phyloP scores from a whole-genome alignment of 2,329 filamentous ascomycete species.

The Pseudomassariella vexata region DNA sequence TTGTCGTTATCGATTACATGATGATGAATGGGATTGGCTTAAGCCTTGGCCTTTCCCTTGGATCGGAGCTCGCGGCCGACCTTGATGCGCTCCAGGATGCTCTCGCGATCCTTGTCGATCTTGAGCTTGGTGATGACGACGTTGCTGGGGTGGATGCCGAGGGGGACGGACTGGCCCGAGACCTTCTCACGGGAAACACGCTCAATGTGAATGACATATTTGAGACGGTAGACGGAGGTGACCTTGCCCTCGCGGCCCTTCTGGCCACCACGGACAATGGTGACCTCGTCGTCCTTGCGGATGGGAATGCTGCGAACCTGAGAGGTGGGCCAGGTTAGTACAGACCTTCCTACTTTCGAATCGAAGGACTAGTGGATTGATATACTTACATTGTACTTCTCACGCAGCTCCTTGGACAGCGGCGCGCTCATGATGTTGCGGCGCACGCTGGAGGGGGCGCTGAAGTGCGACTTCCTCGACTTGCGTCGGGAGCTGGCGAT shows the following conservation, averaged over 20 bases:
- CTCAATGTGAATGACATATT: constrained; percentile 97
- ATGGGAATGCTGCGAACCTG: constrained; percentile 93
- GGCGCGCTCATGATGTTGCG: constrained; percentile 96
- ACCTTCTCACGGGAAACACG: constrained; percentile 95
- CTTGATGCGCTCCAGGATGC: constrained; percentile 81
- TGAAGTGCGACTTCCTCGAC: constrained; percentile 98
- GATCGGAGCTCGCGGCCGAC: constrained; percentile 68
- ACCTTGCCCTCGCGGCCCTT: constrained; percentile 99
- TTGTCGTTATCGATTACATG: no score
- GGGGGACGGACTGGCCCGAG: constrained; percentile 90
- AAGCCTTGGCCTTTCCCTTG: constrained; percentile 64
- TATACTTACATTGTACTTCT: constrained; percentile 96
- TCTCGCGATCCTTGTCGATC: constrained; percentile 92
- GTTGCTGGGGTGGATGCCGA: constrained; percentile 94
- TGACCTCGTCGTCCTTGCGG: constrained; percentile 96
- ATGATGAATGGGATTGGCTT: no score
- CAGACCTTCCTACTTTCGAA: no score
- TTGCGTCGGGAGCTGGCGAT: constrained; percentile 73
- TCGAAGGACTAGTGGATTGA: no score
- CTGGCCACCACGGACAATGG: constrained; percentile 85
- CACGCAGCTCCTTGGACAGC: constrained; percentile 92
- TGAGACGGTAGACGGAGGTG: constrained; percentile 95
- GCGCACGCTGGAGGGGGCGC: constrained; percentile 87
- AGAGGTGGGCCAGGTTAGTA: constrained; percentile 2
- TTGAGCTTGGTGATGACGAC: constrained; percentile 98